A percentile compares a stretch with the other conserved stretches of the same genome.
Conservation (phyloP, 73 alveolate genomes). For the Paramecium octaurelia region DNA sequence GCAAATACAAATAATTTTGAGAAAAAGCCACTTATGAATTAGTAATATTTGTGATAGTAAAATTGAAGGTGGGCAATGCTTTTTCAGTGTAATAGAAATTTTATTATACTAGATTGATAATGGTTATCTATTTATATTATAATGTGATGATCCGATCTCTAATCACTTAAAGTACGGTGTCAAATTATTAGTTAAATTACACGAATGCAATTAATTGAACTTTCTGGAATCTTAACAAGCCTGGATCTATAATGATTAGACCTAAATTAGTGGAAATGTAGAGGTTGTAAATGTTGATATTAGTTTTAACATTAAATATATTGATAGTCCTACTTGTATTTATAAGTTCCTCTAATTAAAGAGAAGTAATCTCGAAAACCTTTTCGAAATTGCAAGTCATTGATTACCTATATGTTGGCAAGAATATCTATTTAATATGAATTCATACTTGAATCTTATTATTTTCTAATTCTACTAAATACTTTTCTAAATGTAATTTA, state of each 20-base stretch:
- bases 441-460: not conserved
- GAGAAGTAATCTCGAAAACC: not conserved
- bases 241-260: not conserved
- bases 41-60: not conserved
- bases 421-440: not conserved
- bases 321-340: not conserved
- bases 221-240: not conserved
- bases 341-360: not conserved
- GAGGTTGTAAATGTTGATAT: not conserved
- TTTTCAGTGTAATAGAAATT: not conserved
- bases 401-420: not conserved
- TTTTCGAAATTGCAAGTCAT: not conserved
- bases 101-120: not conserved
- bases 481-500: not conserved
- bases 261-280: constrained; percentile 5
- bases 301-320: not conserved
- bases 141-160: not conserved
- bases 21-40: not conserved
- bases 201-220: not conserved
- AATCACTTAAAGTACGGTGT: not conserved
- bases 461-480: not conserved
- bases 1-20: not conserved
- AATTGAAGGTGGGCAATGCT: not conserved
- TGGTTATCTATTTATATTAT: not conserved
- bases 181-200: not conserved